phyloP scores from a whole-genome alignment of 2,329 filamentous ascomycete genomes.

The Elsinoe fawcettii region DNA sequence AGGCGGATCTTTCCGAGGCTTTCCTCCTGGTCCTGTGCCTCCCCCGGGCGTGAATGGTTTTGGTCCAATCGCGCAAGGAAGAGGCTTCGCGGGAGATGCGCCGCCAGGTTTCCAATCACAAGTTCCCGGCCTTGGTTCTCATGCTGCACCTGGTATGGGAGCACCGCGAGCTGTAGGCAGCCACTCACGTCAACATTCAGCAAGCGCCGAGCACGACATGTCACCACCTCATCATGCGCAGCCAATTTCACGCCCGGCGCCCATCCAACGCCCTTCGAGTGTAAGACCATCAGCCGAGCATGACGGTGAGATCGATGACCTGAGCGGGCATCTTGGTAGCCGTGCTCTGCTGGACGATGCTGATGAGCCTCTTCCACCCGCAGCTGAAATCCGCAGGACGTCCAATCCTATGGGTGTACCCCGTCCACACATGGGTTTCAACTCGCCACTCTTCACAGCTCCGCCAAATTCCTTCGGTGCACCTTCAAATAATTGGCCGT shows the following conservation, averaged over 20 bases:
- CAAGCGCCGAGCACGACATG: conserved; percentile 52
- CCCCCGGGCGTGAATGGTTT: conserved; percentile 55
- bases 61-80: conserved; percentile 50
- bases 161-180: conserved; percentile 31
- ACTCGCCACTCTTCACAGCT: conserved; percentile 29
- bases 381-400: conserved; percentile 32
- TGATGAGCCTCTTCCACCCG: conserved; percentile 56
- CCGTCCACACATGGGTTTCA: conserved; percentile 22
- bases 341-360: conserved; percentile 69
- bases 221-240: conserved; percentile 49
- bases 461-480: conserved; percentile 36
- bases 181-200: conserved; percentile 71
- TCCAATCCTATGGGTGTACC: conserved; percentile 17
- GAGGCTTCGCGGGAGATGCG: conserved; percentile 47
- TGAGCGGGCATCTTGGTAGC: conserved; percentile 67
- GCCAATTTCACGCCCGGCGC: conserved; percentile 72
- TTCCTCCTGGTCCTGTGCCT: conserved; percentile 35
- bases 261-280: conserved; percentile 81
- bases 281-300: conserved; percentile 47
- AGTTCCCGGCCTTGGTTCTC: conserved; percentile 21
- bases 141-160: conserved; percentile 34
- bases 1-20: conserved; percentile 45
- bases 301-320: conserved; percentile 44
- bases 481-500: conserved; percentile 25
- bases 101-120: conserved; percentile 45